phyloP scores from a whole-genome alignment of 1,139 yeast genomes.

The Kodamaea fungicola region DNA sequence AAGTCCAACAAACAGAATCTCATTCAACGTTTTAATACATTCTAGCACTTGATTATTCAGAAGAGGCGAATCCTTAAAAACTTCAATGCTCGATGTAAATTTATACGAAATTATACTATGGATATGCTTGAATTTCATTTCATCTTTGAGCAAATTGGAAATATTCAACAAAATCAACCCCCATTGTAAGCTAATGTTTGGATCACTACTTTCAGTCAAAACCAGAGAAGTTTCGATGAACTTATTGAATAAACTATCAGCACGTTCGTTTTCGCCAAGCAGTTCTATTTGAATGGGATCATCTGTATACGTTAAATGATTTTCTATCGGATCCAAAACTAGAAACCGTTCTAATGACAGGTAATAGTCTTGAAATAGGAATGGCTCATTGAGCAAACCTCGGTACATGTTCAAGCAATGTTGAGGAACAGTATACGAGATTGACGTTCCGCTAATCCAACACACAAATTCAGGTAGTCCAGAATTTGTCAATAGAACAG shows the following conservation, averaged over 20 bases:
- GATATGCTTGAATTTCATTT: constrained; percentile 6
- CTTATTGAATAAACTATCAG: constrained; percentile 8
- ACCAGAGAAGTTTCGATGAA: constrained; percentile 8
- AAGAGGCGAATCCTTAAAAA: constrained; percentile 4
- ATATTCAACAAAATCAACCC: constrained; percentile 9
- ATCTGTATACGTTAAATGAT: not conserved
- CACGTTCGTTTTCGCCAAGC: constrained; percentile 5
- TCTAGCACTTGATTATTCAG: not conserved
- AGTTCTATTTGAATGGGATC: constrained; percentile 2
- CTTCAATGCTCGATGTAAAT: constrained; percentile 6
- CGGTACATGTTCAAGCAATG: constrained; percentile 4
- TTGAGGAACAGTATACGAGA: constrained; percentile 1
- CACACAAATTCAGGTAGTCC: constrained; percentile 33
- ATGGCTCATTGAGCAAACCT: constrained; percentile 11
- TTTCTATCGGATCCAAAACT: constrained; percentile 3
- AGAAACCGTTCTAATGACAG: constrained; percentile 11
- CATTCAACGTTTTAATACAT: too few species aligned
- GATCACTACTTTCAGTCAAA: constrained; percentile 1
- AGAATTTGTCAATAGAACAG: constrained; percentile 4
- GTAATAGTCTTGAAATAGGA: constrained; percentile 4
- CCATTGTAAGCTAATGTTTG: constrained; percentile 11
- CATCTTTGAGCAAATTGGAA: constrained; percentile 4
- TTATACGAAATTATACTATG: constrained; percentile 11
- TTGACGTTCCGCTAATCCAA: constrained; percentile 39
- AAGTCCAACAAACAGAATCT: not conserved